Base-by-base conservation (phyloP, 2,329 filamentous ascomycete species). In the Xylaria sp. region DNA sequence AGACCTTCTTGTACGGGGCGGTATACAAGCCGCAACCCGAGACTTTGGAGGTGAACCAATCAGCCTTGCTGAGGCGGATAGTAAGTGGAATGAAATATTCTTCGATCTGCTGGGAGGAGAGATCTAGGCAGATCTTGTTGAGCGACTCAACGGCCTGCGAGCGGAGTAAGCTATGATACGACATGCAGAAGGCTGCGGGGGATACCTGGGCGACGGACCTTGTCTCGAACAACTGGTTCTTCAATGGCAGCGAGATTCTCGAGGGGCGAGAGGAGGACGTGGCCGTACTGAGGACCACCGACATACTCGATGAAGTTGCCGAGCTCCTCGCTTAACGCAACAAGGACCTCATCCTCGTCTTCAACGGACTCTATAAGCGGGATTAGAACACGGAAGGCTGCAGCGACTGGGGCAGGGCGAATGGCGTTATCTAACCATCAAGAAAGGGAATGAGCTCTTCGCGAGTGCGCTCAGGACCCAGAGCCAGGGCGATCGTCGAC, bases 31-130 rank as follows among this genome's bases (percentile, higher is more conserved):
- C 96, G 72, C 95, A 97, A 70, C 95, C 96, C 36, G 96, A 99
- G 72, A 99, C 96, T 84, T 98, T 99, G 72, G 96, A 98, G 66
- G 96, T 99, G 82, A 99, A 99, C 96, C 96, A 99, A 83, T 99
- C 96, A 82, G 96, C 96, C 87, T 98, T 99, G 73, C 96, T 97
- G 70, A 99, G 92, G 79, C 96, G 93, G 78, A 97, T 89, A 68
- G 94, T 94, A 78, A 99, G 91, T 70, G 96, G 96, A 75, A 99
- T 95, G 84, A 98, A 98, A 83, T 94, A 93, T 77, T 97, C 93
- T 85, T 99, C 96, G 79, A 98, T 91, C 84, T 99, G 96, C 81
- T 93, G 88, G 76, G 93, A 85, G 59, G 94, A 97, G 64, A 99
- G 88, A 80, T 97, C 90, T 78, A 90, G 89, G 87, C 96, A 98